Conservation (phyloP, 176 grass and related monocot genomes). For the Oryza australiensis region DNA sequence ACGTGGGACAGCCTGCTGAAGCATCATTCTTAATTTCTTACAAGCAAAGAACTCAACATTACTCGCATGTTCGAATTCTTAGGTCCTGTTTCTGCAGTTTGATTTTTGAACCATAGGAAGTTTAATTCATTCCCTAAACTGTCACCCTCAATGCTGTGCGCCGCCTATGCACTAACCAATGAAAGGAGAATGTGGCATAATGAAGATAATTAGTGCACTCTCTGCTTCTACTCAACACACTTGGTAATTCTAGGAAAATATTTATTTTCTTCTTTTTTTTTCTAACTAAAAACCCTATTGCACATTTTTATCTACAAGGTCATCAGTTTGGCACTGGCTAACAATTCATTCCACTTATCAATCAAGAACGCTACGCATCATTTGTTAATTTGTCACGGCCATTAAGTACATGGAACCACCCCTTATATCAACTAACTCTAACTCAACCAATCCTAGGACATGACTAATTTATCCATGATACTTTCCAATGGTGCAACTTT, state of each 20-base stretch:
- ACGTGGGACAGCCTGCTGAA: not conserved
- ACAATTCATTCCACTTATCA: not conserved
- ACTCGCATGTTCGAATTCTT: not conserved
- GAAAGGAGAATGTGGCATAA: not conserved
- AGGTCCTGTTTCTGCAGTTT: not conserved
- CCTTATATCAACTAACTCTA: not conserved
- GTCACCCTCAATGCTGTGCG: not conserved
- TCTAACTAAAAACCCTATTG: not conserved
- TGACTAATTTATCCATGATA: slow-evolving; percentile 1
- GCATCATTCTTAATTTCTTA: not conserved
- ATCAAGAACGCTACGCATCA: not conserved
- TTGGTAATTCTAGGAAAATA: not conserved
- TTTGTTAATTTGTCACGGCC: not conserved
- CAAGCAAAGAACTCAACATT: not conserved
- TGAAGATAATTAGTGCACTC: not conserved
- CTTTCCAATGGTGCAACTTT: not conserved
- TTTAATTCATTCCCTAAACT: not conserved
- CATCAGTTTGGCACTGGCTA: not conserved
- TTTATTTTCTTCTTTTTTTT: not conserved
- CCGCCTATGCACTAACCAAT: not conserved
- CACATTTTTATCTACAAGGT: not conserved
- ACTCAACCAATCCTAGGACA: not conserved
- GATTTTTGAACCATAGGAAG: not conserved
- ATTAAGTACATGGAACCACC: not conserved
- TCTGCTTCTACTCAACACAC: not conserved